phyloP scores from a whole-genome alignment of 805 yeast genomes.

The Spathaspora sp. region DNA sequence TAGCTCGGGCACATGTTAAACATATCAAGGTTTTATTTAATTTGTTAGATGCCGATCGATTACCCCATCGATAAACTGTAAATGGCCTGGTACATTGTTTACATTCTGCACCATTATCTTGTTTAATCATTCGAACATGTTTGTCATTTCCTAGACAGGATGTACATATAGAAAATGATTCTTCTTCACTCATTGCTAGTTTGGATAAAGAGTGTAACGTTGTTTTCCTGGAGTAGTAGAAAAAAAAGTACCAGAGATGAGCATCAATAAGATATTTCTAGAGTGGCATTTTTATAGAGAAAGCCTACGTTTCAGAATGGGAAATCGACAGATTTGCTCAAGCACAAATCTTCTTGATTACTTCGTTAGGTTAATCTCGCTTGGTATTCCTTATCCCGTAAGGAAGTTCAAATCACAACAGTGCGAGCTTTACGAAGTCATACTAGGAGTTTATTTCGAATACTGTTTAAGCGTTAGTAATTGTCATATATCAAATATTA shows the following conservation, averaged over 20 bases:
- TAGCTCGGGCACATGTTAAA: constrained; percentile 69
- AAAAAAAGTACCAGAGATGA: background rate
- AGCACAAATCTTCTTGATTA: background rate
- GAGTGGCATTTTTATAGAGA: background rate
- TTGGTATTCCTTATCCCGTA: background rate
- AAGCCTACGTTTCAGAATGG: background rate
- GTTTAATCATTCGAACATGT: constrained; percentile 68
- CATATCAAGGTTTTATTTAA: constrained; percentile 70
- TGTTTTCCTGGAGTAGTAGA: background rate
- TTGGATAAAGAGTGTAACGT: background rate
- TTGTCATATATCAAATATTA: background rate
- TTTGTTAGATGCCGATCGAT: constrained; percentile 33
- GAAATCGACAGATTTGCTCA: background rate
- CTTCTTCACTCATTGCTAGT: constrained; percentile 3
- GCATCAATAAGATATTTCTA: background rate
- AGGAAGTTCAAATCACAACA: background rate
- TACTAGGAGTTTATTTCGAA: background rate
- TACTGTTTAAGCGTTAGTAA: background rate
- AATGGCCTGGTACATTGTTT: constrained; percentile 82
- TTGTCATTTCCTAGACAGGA: constrained; percentile 66
- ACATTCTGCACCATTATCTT: constrained; percentile 74
- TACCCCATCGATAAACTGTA: constrained; percentile 74
- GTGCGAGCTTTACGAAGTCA: background rate
- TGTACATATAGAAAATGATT: constrained; percentile 58
- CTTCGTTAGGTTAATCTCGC: background rate